These are phyloP conservation scores for Candida smagusa DNA, from an alignment of 1,139 yeast genomes.

Conservation along the genomic window DNA sequence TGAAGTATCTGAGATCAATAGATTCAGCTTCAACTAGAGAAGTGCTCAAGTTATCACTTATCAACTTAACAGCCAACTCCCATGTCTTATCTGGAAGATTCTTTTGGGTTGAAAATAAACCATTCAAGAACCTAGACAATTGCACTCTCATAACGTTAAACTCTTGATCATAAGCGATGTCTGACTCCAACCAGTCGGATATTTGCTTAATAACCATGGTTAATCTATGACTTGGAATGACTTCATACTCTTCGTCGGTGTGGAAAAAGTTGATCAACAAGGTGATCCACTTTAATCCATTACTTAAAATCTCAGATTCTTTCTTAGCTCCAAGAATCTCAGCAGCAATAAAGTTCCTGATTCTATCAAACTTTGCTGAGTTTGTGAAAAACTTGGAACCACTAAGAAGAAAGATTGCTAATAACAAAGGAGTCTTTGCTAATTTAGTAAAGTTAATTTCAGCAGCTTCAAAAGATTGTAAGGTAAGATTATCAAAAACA, in stretches of 20 bases:
- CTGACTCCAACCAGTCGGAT: constrained; percentile 58
- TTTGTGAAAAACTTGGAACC: constrained; percentile 30
- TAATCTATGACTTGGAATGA: constrained; percentile 58
- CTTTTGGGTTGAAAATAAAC: constrained; percentile 16
- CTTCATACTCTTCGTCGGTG: constrained; percentile 27
- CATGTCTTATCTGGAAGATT: constrained; percentile 30
- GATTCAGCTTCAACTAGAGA: constrained; percentile 34
- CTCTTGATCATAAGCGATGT: constrained; percentile 53
- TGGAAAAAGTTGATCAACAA: constrained; percentile 49
- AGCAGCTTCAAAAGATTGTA: constrained; percentile 21
- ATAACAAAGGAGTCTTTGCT: constrained; percentile 31
- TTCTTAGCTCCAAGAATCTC: constrained; percentile 57
- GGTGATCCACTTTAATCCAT: constrained; percentile 47
- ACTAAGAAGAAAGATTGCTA: constrained; percentile 37
- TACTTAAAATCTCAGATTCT: constrained; percentile 31
- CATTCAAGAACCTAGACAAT: constrained; percentile 45
- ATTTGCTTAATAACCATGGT: constrained; percentile 56
- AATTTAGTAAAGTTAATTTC: constrained; percentile 29
- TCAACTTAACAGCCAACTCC: constrained; percentile 35
- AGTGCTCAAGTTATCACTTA: constrained; percentile 51
- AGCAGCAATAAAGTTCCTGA: constrained; percentile 63
- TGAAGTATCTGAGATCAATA: constrained; percentile 44
- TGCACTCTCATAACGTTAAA: constrained; percentile 52
- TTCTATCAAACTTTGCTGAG: constrained; percentile 40
- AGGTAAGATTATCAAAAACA: constrained; percentile 27